These are phyloP conservation scores for Kwoniella mangroviensis DNA, from an alignment of 768 basidiomycete genomes.

Conservation along the genomic window DNA sequence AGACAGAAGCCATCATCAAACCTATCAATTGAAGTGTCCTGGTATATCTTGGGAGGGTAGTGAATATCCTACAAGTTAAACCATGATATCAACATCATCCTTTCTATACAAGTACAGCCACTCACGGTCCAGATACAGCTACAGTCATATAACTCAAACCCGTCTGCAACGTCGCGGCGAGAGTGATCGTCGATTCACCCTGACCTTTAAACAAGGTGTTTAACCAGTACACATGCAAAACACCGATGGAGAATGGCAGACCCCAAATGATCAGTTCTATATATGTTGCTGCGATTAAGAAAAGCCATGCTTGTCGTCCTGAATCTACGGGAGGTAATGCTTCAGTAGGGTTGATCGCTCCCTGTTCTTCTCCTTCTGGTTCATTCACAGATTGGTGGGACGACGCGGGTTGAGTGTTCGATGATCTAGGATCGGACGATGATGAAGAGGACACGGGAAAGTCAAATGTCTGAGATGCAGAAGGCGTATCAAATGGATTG, in stretches of 20 bases:
- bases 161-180: constrained; percentile 51
- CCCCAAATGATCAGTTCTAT: constrained; percentile 52
- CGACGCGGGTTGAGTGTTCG: not conserved
- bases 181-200: constrained; percentile 37
- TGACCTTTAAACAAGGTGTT: constrained; percentile 38
- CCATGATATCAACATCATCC: not conserved
- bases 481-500: constrained; percentile 1
- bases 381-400: not conserved
- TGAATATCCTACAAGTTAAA: constrained; percentile 27
- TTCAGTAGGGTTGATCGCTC: constrained; percentile 8
- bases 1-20: constrained; percentile 27
- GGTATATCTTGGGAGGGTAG: constrained; percentile 33
- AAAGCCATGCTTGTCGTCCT: constrained; percentile 47
- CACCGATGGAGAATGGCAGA: constrained; percentile 51
- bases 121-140: constrained; percentile 48
- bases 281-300: constrained; percentile 45
- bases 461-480: not conserved
- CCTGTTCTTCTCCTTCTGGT: not conserved
- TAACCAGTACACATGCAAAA: constrained; percentile 52
- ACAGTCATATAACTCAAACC: constrained; percentile 46
- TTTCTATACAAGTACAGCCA: not conserved
- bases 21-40: constrained; percentile 34
- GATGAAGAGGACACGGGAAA: not conserved
- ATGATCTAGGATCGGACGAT: too few species aligned
- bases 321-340: constrained; percentile 33